phyloP scores from a whole-genome alignment of 305 asterid species.

The Fraxinus paxiana region DNA sequence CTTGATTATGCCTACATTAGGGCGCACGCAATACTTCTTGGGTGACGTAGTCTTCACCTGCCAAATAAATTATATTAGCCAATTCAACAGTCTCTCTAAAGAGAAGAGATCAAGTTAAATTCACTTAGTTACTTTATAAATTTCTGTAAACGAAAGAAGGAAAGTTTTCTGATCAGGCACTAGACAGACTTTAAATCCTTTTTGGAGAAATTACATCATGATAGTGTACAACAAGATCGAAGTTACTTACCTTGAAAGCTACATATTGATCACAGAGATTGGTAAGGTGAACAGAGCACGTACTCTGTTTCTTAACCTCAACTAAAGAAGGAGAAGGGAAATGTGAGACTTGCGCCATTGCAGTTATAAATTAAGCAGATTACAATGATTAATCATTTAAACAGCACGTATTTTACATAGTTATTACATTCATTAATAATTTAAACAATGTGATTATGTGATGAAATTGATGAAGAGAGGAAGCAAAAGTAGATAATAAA shows the following conservation, averaged over 20 bases:
- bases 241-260: slow-evolving; percentile 71
- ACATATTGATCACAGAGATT: slow-evolving; percentile 74
- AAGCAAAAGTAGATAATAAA: background rate
- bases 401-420: background rate
- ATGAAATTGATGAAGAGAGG: slow-evolving; percentile 20
- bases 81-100: slow-evolving; percentile 7
- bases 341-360: slow-evolving; percentile 17
- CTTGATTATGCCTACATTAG: slow-evolving; percentile 77
- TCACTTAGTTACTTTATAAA: background rate
- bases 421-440: slow-evolving; percentile 44
- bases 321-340: slow-evolving; percentile 43
- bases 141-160: background rate
- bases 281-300: slow-evolving; percentile 56
- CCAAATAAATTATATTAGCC: slow-evolving; percentile 24
- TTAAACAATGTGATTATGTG: slow-evolving; percentile 14
- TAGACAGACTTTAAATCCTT: background rate
- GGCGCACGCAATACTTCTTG: slow-evolving; percentile 85
- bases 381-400: background rate
- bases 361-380: background rate
- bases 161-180: slow-evolving; percentile 12
- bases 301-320: slow-evolving; percentile 83
- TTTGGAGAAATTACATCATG: slow-evolving; percentile 8
- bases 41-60: slow-evolving; percentile 96
- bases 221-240: slow-evolving; percentile 16
- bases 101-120: slow-evolving; percentile 3